phyloP scores from a whole-genome alignment of 1,284 basidiomycete species.

The Macrocystidia cucumis region DNA sequence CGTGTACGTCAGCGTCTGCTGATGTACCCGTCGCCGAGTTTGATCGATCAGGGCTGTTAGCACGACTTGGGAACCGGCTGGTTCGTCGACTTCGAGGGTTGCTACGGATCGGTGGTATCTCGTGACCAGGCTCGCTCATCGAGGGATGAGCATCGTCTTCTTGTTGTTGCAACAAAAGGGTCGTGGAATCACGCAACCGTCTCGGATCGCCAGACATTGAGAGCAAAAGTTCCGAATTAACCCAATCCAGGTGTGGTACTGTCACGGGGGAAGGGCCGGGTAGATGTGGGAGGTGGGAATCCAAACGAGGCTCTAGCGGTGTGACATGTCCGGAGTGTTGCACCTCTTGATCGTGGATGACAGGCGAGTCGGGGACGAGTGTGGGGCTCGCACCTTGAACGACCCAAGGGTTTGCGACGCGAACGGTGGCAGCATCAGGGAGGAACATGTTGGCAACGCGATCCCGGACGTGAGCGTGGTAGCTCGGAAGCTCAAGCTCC shows the following conservation, averaged over 20 bases:
- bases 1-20: conserved; percentile 42
- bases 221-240: conserved; percentile 74
- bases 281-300: conserved; percentile 36
- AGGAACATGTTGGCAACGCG: conserved; percentile 78
- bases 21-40: conserved; percentile 12
- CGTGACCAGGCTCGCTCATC: conserved; percentile 14
- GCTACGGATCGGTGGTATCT: conserved; percentile 18
- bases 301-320: conserved; percentile 21
- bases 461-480: conserved; percentile 83
- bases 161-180: conserved; percentile 15
- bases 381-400: conserved; percentile 29
- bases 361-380: conserved; percentile 7
- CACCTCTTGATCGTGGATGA: conserved; percentile 13
- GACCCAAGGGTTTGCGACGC: conserved; percentile 60
- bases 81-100: conserved; percentile 27
- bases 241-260: conserved; percentile 63
- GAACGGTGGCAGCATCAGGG: conserved; percentile 55
- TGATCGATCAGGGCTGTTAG: conserved; percentile 42
- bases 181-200: no score
- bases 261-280: conserved; percentile 36
- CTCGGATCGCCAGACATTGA: conserved; percentile 41
- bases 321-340: conserved; percentile 18
- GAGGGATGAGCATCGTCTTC: no score
- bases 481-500: conserved; percentile 77
- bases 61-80: conserved; percentile 39